phyloP scores from a whole-genome alignment of 1,284 basidiomycete species.

The Leccinum angustisporum region DNA sequence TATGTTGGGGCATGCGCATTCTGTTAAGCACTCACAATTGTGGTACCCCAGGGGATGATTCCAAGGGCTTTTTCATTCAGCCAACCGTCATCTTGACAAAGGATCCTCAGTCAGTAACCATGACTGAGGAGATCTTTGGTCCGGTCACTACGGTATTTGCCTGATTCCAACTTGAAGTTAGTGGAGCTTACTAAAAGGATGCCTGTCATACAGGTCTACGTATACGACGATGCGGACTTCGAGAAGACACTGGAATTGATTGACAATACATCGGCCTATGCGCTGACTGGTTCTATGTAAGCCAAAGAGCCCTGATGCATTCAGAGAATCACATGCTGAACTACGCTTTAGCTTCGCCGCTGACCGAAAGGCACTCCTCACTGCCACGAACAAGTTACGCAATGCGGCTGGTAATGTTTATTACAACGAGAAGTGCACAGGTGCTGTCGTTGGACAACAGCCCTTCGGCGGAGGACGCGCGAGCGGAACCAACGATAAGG shows the following conservation, averaged over 20 bases:
- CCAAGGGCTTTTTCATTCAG: constrained; percentile 91
- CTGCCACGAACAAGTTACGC: constrained; percentile 77
- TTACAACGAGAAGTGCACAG: constrained; percentile 96
- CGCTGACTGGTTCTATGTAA: constrained; percentile 86
- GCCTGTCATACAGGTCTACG: constrained; percentile 58
- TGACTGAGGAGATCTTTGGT: constrained; percentile 96
- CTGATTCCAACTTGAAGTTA: not conserved
- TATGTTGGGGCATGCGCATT: constrained; percentile 31
- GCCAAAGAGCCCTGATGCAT: constrained; percentile 30
- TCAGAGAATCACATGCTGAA: not conserved
- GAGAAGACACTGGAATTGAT: constrained; percentile 87
- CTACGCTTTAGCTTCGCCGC: constrained; percentile 64
- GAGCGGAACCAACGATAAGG: constrained; percentile 98
- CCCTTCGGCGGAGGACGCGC: constrained; percentile 94
- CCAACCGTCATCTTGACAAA: constrained; percentile 95
- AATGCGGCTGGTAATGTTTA: constrained; percentile 91
- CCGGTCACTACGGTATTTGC: constrained; percentile 84
- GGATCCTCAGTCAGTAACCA: constrained; percentile 88
- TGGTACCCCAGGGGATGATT: constrained; percentile 64
- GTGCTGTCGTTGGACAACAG: constrained; percentile 94
- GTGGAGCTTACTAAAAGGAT: constrained; percentile 9
- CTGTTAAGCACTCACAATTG: not conserved
- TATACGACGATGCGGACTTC: constrained; percentile 82
- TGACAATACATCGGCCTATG: constrained; percentile 87
- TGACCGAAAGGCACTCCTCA: constrained; percentile 76